Evolutionary conservation across 768 basidiomycete genomes (phyloP).

Genomic region (Russula lepida): DNA sequence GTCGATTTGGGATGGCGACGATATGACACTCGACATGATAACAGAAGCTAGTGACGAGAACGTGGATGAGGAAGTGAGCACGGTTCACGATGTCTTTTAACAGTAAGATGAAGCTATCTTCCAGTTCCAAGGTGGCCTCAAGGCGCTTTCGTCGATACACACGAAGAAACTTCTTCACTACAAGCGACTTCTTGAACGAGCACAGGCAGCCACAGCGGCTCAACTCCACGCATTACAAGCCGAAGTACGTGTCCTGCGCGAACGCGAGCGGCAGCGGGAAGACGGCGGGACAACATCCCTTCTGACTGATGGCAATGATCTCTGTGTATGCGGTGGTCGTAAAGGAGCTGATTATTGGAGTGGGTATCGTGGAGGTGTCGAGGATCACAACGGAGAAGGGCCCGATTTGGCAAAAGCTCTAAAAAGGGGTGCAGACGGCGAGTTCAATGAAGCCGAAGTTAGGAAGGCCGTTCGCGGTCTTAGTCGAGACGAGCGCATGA

Average conservation of each 20-base stretch:
- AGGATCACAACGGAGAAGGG: constrained; percentile 40
- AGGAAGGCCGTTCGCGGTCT: constrained; percentile 54
- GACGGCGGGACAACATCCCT: constrained; percentile 21
- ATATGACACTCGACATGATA: constrained; percentile 65
- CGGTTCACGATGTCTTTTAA: background rate
- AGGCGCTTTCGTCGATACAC: constrained; percentile 36
- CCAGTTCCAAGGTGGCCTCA: constrained; percentile 40
- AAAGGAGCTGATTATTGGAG: constrained; percentile 64
- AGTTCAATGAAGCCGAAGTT: constrained; percentile 64
- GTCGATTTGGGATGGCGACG: constrained; percentile 43
- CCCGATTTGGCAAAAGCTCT: constrained; percentile 44
- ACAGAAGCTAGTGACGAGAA: constrained; percentile 50
- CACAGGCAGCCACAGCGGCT: constrained; percentile 69
- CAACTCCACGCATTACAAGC: constrained; percentile 83
- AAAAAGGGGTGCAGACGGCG: constrained; percentile 40
- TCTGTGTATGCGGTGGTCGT: constrained; percentile 51
- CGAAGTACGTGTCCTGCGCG: constrained; percentile 60
- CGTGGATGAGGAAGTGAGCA: constrained; percentile 60
- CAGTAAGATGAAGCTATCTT: background rate
- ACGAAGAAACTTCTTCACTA: constrained; percentile 57
- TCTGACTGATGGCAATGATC: constrained; percentile 25
- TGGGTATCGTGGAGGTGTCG: constrained; percentile 47
- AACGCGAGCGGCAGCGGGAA: constrained; percentile 28
- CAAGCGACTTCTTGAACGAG: constrained; percentile 71
- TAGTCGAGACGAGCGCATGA: constrained; percentile 60